Base-by-base conservation (phyloP, 805 yeast species). In the Metschnikowia kofuensis region DNA sequence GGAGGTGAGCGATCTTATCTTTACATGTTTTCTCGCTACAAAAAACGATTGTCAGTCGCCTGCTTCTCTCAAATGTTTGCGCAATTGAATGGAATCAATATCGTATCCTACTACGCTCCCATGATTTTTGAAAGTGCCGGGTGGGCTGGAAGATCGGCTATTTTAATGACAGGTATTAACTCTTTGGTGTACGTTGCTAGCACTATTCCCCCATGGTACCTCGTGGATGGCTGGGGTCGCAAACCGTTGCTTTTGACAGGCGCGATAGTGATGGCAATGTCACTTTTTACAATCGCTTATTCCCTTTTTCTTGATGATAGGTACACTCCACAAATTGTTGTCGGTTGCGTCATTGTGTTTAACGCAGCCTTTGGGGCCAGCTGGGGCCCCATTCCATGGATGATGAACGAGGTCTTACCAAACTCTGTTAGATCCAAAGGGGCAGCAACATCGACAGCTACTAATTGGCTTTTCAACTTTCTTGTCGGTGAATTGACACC, bases 331-430 rank as follows among this genome's bases (percentile, higher is more conserved):
- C 72, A 75, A 14, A 64, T 82, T 52, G 96, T 89, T 32, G 96
- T 89, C 1, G 60, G 79, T 2, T 81, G 86, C 59, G 96, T 90
- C 14, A 78, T 90, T 46, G 68, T 88, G 13, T 88, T 84, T 71
- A 90, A 89, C 61, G 87, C 95, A 1, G 82, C 83, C 4, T 90
- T 90, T 68, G 97, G 96, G 14, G 83, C 82, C 60, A 84, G 92
- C 47, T 91, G 96, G 96, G 97, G 97, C 9, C 96, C 96, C 4
- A 83, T 90, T 47, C 96, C 96, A 11, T 89, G 97, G 97, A 83
- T 85, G 65, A 89, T 91, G 57, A 85, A 88, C 52, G 96, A 89
- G 68, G 89, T 91, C 42, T 77, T 90, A 47, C 97, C 97, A 0
- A 78, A 87, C 53, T 75, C 84, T 15, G 89, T 89, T 10, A 78